Percentiles rank a stretch among this genome's conserved stretches.
These are phyloP conservation scores for Wilhelminamyces savonicus DNA, from an alignment of 805 yeast species.

Conservation along the genomic window DNA sequence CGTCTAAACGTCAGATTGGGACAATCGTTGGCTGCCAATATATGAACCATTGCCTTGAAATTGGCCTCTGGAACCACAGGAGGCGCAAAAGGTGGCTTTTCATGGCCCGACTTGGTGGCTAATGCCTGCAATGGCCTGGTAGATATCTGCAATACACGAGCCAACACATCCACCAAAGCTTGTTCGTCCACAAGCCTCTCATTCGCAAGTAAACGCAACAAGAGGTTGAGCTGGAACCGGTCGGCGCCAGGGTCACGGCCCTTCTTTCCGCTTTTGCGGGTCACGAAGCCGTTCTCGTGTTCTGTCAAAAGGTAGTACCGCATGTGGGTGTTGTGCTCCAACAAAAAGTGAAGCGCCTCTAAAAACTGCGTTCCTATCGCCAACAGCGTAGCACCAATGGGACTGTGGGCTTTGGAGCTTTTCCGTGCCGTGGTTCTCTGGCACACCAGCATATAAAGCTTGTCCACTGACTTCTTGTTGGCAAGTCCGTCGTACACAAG, in stretches of 20 bases:
- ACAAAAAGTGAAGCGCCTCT: constrained; percentile 64
- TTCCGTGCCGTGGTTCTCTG: constrained; percentile 1
- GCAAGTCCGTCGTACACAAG: constrained; percentile 71
- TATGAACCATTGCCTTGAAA: constrained; percentile 55
- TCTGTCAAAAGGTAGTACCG: constrained; percentile 74
- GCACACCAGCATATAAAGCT: constrained; percentile 52
- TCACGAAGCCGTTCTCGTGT: constrained; percentile 46
- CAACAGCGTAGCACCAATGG: constrained; percentile 60
- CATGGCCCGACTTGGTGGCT: constrained; percentile 27
- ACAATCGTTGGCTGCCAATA: constrained; percentile 76
- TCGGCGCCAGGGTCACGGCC: constrained; percentile 16
- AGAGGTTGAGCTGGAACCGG: constrained; percentile 62
- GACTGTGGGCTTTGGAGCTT: constrained; percentile 18
- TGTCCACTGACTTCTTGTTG: constrained; percentile 56
- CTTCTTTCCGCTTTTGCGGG: constrained; percentile 26
- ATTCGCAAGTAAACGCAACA: constrained; percentile 58
- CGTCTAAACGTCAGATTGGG: constrained; percentile 81
- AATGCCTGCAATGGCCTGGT: constrained; percentile 65
- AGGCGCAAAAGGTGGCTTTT: constrained; percentile 30
- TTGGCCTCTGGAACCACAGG: constrained; percentile 63
- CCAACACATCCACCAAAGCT: constrained; percentile 67
- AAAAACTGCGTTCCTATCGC: constrained; percentile 71
- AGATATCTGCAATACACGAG: constrained; percentile 69
- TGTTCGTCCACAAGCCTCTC: constrained; percentile 65
- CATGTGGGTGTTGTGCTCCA: constrained; percentile 61